Evolutionary conservation across 495 filamentous ascomycete genomes (phyloP), one percentile per base, ranked within the genome.

Genomic region (Monascus purpureus): DNA sequence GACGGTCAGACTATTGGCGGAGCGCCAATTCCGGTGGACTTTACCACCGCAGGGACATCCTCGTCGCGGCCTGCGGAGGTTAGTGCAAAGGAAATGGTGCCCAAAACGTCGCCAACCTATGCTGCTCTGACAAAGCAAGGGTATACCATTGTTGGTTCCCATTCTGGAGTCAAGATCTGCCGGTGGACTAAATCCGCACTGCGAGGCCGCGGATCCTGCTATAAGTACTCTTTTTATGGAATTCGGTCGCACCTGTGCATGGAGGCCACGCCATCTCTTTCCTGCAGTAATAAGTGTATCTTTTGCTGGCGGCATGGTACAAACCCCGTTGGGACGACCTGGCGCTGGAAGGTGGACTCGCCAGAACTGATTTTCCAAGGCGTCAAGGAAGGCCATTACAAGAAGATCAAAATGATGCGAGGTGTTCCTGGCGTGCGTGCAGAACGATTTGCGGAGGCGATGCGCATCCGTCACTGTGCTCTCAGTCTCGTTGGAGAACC

Each of bases 221-320:
- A 96, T 68, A 96, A 96, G 52, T 93, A 68, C 53, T 86, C 80
- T 5, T 94, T 96, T 60, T 96, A 96, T 54, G 88, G 87, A 38
- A 96, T 96, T 48, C 70, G 75, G 35, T 94, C 87, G 1, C 88
- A 96, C 44, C 75, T 90, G 25, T 96, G 88, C 61, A 96, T 96
- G 88, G 88, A 96, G 57, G 82, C 86, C 3, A 96, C 88, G 0
- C 88, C 88, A 0, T 93, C 86, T 1, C 71, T 96, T 12, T 92
- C 83, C 11, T 96, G 88, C 67, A 86, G 80, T 43, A 96, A 96
- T 55, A 96, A 96, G 52, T 96, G 88, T 57, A 81, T 96, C 47
- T 96, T 96, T 60, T 96, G 88, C 67, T 96, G 88, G 88, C 77
- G 88, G 8, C 88, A 95, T 48, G 88, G 88, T 26, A 96, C 88